A percentile compares a stretch with the other conserved stretches of the same genome.
Conservation (phyloP, 805 yeast genomes). For the Myxozyma neotropica region DNA sequence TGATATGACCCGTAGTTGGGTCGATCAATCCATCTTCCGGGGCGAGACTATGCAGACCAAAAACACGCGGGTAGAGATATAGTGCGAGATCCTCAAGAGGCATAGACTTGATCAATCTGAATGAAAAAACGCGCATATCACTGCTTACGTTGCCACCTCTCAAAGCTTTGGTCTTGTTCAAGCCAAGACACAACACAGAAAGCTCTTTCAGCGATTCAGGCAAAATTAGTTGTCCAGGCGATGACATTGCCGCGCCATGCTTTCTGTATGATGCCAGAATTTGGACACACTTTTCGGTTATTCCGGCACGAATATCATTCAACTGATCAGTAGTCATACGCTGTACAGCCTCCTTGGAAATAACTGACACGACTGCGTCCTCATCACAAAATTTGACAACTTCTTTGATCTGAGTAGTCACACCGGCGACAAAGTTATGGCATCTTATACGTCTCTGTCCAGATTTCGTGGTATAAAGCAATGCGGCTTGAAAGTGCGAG, state of each 20-base stretch:
- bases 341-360: slow-evolving; percentile 44
- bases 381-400: slow-evolving; percentile 81
- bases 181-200: slow-evolving; percentile 65
- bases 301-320: slow-evolving; percentile 54
- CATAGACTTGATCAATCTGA: slow-evolving; percentile 54
- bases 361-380: slow-evolving; percentile 58
- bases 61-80: slow-evolving; percentile 77
- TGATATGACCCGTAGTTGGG: slow-evolving; percentile 44
- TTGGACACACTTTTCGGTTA: slow-evolving; percentile 56
- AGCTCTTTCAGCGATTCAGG: slow-evolving; percentile 79
- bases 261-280: slow-evolving; percentile 62
- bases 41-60: slow-evolving; percentile 66
- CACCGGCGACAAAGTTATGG: slow-evolving; percentile 80
- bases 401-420: slow-evolving; percentile 69
- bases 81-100: slow-evolving; percentile 60
- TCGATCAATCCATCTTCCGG: slow-evolving; percentile 58
- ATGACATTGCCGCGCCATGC: slow-evolving; percentile 44
- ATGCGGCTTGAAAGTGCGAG: slow-evolving; percentile 88
- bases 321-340: slow-evolving; percentile 37
- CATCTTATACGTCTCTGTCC: slow-evolving; percentile 86
- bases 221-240: slow-evolving; percentile 68
- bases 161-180: slow-evolving; percentile 69
- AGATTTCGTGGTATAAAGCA: slow-evolving; percentile 74
- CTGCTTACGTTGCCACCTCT: slow-evolving; percentile 54
- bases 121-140: slow-evolving; percentile 65